A percentile compares a stretch with the other conserved stretches of the same genome.
Conservation (phyloP, 1,139 yeast genomes). For the Zygotorulaspora mrakii region DNA sequence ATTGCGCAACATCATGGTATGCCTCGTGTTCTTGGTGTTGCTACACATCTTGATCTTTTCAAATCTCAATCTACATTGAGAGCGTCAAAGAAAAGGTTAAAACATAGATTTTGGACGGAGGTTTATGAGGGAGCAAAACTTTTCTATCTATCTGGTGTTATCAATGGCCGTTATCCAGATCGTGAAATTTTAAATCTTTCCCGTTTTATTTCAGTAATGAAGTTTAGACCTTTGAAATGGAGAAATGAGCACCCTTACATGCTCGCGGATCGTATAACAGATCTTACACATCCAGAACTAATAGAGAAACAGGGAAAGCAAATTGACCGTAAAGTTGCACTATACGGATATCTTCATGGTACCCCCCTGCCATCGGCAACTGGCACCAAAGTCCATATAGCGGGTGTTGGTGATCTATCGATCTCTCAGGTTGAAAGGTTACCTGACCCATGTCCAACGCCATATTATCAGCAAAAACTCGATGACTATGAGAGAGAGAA, state of each 20-base stretch:
- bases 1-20: conserved; percentile 97
- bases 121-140: conserved; percentile 97
- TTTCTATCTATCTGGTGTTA: conserved; percentile 90
- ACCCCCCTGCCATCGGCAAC: conserved; percentile 66
- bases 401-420: conserved; percentile 90
- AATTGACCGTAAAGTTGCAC: conserved; percentile 81
- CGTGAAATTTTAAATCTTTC: conserved; percentile 89
- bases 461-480: conserved; percentile 77
- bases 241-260: conserved; percentile 96
- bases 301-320: conserved; percentile 71
- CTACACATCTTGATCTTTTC: conserved; percentile 93
- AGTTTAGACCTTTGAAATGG: conserved; percentile 97
- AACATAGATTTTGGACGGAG: conserved; percentile 98
- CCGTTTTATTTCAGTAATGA: conserved; percentile 93
- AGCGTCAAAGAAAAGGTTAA: conserved; percentile 85
- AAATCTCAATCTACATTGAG: conserved; percentile 85
- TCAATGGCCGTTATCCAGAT: conserved; percentile 97
- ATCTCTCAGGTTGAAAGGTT: conserved; percentile 76
- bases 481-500: conserved; percentile 75
- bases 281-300: conserved; percentile 84
- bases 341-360: conserved; percentile 94
- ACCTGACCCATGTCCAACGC: conserved; percentile 99
- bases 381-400: conserved; percentile 84
- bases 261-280: conserved; percentile 89
- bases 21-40: conserved; percentile 94